Percentiles rank a stretch among this genome's conserved stretches.
Evolutionary conservation across 305 asterid genomes (phyloP).

Genomic region (Vinca major): DNA sequence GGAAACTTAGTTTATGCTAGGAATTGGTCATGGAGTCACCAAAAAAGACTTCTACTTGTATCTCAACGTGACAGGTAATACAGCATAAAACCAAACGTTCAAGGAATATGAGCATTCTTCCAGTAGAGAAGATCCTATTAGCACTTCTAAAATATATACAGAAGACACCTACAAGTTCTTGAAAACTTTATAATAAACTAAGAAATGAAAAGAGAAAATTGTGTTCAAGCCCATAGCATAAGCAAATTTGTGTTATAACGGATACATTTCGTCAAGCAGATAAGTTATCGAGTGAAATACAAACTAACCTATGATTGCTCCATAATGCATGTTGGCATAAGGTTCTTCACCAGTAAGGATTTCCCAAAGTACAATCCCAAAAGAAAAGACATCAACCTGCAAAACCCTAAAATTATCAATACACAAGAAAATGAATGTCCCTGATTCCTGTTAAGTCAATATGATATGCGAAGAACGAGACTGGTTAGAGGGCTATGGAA

Average conservation of each 20-base stretch:
- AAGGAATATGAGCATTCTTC: background rate
- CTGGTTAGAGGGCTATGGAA: background rate
- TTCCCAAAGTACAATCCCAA: constrained; percentile 89
- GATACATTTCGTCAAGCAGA: background rate
- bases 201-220: background rate
- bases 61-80: background rate
- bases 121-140: background rate
- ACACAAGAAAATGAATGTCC: constrained; percentile 2
- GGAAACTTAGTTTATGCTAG: no score
- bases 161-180: background rate
- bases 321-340: constrained; percentile 91
- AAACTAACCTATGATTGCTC: constrained; percentile 76
- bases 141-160: background rate
- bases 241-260: background rate
- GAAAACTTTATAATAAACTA: background rate
- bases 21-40: no score
- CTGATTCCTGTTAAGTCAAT: background rate
- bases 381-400: constrained; percentile 92
- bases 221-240: background rate
- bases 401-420: constrained; percentile 6
- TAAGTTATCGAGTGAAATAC: background rate
- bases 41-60: no score
- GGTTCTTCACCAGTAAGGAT: constrained; percentile 95
- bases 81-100: background rate
- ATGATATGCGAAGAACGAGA: no score